Evolutionary conservation across 306 rosid species (phyloP).

Genomic region (Citrullus colocynthis): DNA sequence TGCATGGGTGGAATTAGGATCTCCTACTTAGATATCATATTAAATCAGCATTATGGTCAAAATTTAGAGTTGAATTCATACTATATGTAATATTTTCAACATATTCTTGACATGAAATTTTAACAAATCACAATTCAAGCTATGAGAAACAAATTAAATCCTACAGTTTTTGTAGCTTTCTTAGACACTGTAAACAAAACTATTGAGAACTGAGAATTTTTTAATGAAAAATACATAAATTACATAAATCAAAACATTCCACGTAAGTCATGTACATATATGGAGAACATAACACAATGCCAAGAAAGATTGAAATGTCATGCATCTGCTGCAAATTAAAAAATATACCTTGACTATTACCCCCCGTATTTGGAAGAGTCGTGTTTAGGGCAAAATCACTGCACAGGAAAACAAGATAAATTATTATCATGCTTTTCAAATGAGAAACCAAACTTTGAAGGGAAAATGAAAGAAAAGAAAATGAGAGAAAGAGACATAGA

Average conservation of each 20-base stretch:
- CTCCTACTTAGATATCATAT: no score
- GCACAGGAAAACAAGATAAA: slow-evolving; percentile 10
- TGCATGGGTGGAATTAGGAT: no score
- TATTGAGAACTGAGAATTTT: background rate
- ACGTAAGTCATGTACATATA: background rate
- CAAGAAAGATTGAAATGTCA: background rate
- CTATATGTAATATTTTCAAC: background rate
- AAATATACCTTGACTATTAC: slow-evolving; percentile 20
- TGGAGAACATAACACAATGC: background rate
- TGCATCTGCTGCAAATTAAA: background rate
- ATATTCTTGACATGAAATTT: background rate
- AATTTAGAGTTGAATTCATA: no score
- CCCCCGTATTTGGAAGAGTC: slow-evolving; percentile 30
- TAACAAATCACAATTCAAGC: background rate
- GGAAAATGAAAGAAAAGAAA: background rate
- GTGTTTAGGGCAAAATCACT: slow-evolving; percentile 36
- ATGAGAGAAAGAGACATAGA: background rate
- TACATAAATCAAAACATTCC: background rate
- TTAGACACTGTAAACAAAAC: background rate
- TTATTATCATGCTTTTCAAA: background rate
- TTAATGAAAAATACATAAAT: background rate
- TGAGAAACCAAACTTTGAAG: background rate
- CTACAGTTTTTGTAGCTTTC: background rate
- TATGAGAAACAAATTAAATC: background rate
- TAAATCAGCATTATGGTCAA: no score